Base-by-base conservation (phyloP, 805 yeast species). In the Komagataella mondaviorum region DNA sequence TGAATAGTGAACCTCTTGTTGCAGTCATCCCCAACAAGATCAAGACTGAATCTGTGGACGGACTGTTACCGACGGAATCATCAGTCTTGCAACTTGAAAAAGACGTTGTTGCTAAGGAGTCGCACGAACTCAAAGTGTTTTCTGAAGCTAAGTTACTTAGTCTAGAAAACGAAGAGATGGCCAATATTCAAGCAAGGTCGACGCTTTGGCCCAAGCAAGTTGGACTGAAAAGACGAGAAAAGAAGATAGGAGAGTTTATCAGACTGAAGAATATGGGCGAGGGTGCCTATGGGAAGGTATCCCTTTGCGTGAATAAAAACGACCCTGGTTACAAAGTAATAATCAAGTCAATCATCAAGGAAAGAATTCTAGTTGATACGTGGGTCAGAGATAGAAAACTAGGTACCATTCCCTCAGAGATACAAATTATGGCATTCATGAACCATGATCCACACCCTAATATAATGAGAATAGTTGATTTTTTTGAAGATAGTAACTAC, bases 391-490 rank as follows among this genome's bases (percentile, higher is more conserved):
- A 93, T 65, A 77, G 96, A 23, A 77, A 77, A 54, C 69, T 93
- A 46, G 99, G 99, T 5, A 90, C 96, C 0, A 85, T 93, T 44
- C 98, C 98, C 2, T 82, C 91, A n/a, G 99, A 93, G 65, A 93
- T 93, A 56, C 95, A 89, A 63, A 82, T 93, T 48, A 83, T 93
- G 88, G 83, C 91, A 30, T 81, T 82, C n/a, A 68, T 91, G 53
- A 83, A 81, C 59, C 68, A 71, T 47, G 77, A 77, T 52, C 95
- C 93, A 1, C 97, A 91, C 64, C 93, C 91, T 4, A 89, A 88
- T 64, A 86, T 90, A 47, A 80, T 89, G 76, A 73, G 85, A 55
- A 75, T 93, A 52, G 72, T 90, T 49, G 98, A 93, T 66, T 93
- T 86, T 61, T 93, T 91, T 60, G 99, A 93, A 63, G 98, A 93